A percentile compares a stretch with the other conserved stretches of the same genome.
Conservation (phyloP, 306 rosid genomes). For the Pyrus betulifolia region DNA sequence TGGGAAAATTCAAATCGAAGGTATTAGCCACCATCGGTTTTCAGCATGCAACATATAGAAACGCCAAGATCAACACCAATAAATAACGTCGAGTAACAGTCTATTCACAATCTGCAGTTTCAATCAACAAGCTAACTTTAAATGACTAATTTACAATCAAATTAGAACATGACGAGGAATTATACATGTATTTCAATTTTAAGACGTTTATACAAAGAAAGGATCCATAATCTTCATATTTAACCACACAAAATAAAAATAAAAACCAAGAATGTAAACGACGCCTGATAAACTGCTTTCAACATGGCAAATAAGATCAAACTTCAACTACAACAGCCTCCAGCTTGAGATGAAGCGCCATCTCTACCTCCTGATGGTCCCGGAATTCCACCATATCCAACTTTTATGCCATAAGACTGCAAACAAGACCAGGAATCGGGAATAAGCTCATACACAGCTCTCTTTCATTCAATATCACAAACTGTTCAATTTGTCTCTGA, state of each 20-base stretch:
- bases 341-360: slow-evolving; percentile 72
- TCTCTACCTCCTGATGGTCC: slow-evolving; percentile 97
- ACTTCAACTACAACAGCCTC: slow-evolving; percentile 84
- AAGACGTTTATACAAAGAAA: slow-evolving; percentile 12
- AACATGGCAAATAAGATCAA: slow-evolving; percentile 11
- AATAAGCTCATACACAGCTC: slow-evolving; percentile 3
- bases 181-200: slow-evolving; percentile 40
- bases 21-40: neutral
- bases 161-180: slow-evolving; percentile 24
- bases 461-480: neutral
- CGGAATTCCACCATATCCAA: slow-evolving; percentile 94
- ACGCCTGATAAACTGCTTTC: slow-evolving; percentile 16
- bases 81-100: neutral
- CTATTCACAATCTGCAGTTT: slow-evolving; percentile 23
- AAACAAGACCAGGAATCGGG: slow-evolving; percentile 21
- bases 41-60: neutral
- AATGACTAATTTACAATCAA: slow-evolving; percentile 41
- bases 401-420: slow-evolving; percentile 98
- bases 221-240: slow-evolving; percentile 28
- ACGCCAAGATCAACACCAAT: neutral
- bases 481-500: neutral
- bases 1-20: too few species aligned
- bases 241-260: slow-evolving; percentile 7
- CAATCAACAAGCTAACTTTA: slow-evolving; percentile 25
- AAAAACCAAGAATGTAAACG: neutral